Percentiles rank a stretch among this genome's conserved stretches.
Evolutionary conservation across 805 yeast genomes (phyloP).

Genomic region (Ogataea thermomethanolica): DNA sequence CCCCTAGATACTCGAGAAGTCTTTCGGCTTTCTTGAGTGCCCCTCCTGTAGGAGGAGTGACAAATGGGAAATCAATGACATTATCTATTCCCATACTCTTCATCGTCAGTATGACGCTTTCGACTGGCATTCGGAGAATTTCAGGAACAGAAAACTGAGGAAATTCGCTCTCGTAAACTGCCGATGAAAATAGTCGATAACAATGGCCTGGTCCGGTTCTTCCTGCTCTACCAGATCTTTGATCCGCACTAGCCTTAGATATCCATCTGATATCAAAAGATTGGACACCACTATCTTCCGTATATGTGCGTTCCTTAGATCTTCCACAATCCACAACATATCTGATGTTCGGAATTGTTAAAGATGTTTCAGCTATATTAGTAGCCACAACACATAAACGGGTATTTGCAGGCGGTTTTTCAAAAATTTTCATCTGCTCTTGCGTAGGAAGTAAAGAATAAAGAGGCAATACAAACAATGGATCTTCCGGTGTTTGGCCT

Average conservation of each 20-base stretch:
- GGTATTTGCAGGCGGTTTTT: constrained; percentile 78
- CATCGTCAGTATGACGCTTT: constrained; percentile 93
- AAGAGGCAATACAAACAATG: constrained; percentile 85
- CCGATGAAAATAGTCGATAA: constrained; percentile 88
- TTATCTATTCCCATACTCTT: constrained; percentile 95
- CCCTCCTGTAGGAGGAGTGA: constrained; percentile 78
- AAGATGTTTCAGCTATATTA: constrained; percentile 95
- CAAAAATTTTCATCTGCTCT: constrained; percentile 91
- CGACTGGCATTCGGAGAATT: constrained; percentile 91
- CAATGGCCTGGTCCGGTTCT: constrained; percentile 99
- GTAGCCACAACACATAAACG: constrained; percentile 93
- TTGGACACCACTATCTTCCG: constrained; percentile 85
- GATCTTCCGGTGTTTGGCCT: constrained; percentile 69
- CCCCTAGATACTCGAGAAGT: constrained; percentile 71
- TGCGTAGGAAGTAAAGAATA: constrained; percentile 91
- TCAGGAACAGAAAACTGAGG: constrained; percentile 84
- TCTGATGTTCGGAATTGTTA: constrained; percentile 92
- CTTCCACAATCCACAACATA: constrained; percentile 96
- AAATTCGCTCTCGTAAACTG: constrained; percentile 85
- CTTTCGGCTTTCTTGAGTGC: constrained; percentile 64
- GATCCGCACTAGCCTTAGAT: constrained; percentile 93
- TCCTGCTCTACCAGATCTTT: constrained; percentile 96
- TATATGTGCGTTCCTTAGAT: constrained; percentile 79
- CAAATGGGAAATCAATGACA: constrained; percentile 85
- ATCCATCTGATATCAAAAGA: constrained; percentile 90